These are phyloP conservation scores for Pleodorina starrii DNA, from an alignment of 139 green algal species.

Conservation along the genomic window DNA sequence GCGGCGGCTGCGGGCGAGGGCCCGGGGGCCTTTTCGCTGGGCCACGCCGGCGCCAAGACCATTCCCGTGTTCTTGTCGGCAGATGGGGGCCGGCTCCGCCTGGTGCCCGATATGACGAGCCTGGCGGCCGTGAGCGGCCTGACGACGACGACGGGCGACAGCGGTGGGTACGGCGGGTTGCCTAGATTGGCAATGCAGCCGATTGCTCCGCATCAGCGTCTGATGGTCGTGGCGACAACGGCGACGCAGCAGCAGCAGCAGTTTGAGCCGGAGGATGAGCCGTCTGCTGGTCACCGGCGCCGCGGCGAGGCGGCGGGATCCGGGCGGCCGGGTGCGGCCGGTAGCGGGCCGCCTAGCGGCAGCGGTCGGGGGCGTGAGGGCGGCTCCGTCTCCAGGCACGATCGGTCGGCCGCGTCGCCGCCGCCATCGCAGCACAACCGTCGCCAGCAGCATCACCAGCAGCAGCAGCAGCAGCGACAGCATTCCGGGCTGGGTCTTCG, in stretches of 20 bases:
- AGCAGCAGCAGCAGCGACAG: neutral
- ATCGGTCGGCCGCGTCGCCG: neutral
- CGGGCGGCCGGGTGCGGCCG: too few relatives aligned
- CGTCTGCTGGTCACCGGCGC: neutral
- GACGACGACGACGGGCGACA: neutral
- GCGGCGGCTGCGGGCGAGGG: neutral
- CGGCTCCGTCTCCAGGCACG: neutral
- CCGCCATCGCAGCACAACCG: neutral
- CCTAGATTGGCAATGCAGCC: neutral
- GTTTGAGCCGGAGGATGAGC: neutral
- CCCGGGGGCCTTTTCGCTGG: neutral
- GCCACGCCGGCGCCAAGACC: neutral
- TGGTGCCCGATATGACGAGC: neutral
- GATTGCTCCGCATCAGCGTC: neutral
- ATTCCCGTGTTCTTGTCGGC: neutral
- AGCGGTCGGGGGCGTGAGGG: neutral
- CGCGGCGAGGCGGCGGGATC: too few relatives aligned
- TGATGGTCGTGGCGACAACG: neutral
- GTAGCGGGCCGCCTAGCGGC: too few relatives aligned
- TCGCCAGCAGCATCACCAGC: neutral
- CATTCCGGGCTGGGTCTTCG: neutral
- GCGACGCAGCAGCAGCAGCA: constrained; percentile 7
- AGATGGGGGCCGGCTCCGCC: neutral
- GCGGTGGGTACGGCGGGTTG: neutral
- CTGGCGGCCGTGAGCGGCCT: neutral